Percentiles rank a stretch among this genome's conserved stretches.
These are phyloP conservation scores for Yamadazyma triangularis DNA, from an alignment of 1,139 yeast genomes.

Conservation along the genomic window DNA sequence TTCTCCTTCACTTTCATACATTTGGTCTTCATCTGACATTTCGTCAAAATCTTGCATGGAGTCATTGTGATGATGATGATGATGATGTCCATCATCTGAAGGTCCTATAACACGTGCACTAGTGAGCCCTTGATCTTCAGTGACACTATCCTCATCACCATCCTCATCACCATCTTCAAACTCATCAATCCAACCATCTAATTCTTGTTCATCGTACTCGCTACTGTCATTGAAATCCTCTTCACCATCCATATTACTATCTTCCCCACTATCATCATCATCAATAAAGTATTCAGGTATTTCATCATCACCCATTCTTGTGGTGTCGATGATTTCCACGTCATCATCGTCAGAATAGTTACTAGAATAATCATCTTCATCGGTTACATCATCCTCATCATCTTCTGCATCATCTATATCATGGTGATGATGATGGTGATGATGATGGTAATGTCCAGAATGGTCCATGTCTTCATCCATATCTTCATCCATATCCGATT, in stretches of 20 bases:
- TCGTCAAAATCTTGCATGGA: slow-evolving; percentile 3
- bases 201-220: slow-evolving; percentile 38
- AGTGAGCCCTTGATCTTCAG: slow-evolving; percentile 4
- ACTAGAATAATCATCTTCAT: slow-evolving; percentile 10
- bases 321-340: slow-evolving; percentile 42
- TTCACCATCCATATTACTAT: slow-evolving; percentile 27
- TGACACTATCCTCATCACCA: slow-evolving; percentile 8
- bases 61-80: slow-evolving; percentile 1
- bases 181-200: slow-evolving; percentile 44
- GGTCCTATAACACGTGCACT: not conserved
- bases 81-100: slow-evolving; percentile 1
- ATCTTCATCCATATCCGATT: slow-evolving; percentile 16
- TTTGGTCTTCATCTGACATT: slow-evolving; percentile 15
- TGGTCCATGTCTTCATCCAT: slow-evolving; percentile 15
- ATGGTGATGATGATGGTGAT: slow-evolving; percentile 5
- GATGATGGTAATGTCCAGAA: slow-evolving; percentile 9
- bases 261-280: slow-evolving; percentile 15
- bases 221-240: slow-evolving; percentile 26
- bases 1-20: slow-evolving; percentile 20
- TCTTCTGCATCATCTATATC: slow-evolving; percentile 12
- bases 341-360: slow-evolving; percentile 24
- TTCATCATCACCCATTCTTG: slow-evolving; percentile 24
- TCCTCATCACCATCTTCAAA: slow-evolving; percentile 25
- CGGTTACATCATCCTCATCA: slow-evolving; percentile 12
- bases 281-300: slow-evolving; percentile 21